These are phyloP conservation scores for Bretschneidera sinensis DNA, from an alignment of 345 rosid genomes.

Conservation along the genomic window DNA sequence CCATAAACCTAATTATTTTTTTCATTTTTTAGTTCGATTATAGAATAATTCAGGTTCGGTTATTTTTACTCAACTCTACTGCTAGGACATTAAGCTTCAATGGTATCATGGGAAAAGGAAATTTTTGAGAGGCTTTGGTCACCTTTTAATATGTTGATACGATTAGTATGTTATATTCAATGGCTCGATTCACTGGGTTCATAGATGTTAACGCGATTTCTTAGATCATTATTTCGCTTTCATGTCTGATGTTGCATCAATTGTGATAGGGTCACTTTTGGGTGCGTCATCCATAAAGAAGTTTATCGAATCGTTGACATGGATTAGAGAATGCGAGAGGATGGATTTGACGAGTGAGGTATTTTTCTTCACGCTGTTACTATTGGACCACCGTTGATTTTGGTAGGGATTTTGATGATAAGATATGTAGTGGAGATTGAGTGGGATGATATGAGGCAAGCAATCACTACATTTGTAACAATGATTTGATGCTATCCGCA, in stretches of 20 bases:
- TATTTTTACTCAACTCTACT: too few relatives aligned
- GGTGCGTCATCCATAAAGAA: constrained; percentile 91
- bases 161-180: constrained; percentile 81
- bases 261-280: constrained; percentile 73
- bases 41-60: too few relatives aligned
- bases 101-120: constrained; percentile 38
- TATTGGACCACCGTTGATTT: constrained; percentile 88
- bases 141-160: constrained; percentile 89
- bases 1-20: too few relatives aligned
- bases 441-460: constrained; percentile 88
- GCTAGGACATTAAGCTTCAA: constrained; percentile 80
- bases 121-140: constrained; percentile 82
- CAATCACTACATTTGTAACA: constrained; percentile 84
- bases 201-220: constrained; percentile 48
- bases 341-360: constrained; percentile 87
- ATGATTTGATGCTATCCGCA: constrained; percentile 77
- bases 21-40: too few relatives aligned
- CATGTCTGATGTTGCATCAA: constrained; percentile 85
- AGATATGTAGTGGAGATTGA: constrained; percentile 77
- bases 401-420: constrained; percentile 98
- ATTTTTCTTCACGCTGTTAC: constrained; percentile 79
- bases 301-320: constrained; percentile 80
- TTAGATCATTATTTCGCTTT: constrained; percentile 89
- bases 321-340: constrained; percentile 81
- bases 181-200: constrained; percentile 89